phyloP scores from a whole-genome alignment of 805 yeast genomes.

The Hanseniaspora taiwanica region DNA sequence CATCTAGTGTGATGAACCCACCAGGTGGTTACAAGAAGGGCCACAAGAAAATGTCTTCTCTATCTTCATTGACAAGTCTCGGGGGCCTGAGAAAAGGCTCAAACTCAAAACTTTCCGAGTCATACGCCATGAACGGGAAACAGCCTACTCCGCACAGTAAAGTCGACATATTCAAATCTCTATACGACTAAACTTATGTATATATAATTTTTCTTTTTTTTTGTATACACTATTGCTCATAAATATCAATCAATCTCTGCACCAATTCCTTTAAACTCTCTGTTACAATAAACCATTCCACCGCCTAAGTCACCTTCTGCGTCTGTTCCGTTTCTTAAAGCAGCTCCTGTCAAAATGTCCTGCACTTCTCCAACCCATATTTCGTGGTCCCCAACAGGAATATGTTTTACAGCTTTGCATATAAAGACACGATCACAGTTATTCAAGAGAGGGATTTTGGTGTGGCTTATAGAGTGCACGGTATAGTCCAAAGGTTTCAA shows the following conservation, averaged over 20 bases:
- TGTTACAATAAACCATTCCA: conserved; percentile 52
- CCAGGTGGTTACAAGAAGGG: not conserved
- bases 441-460: conserved; percentile 36
- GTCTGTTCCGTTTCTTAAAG: conserved; percentile 1
- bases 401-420: conserved; percentile 38
- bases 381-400: conserved; percentile 72
- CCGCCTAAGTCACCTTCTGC: conserved; percentile 30
- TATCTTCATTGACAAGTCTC: conserved; percentile 4
- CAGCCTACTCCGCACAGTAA: not conserved
- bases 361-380: conserved; percentile 76
- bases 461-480: conserved; percentile 16
- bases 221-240: not conserved
- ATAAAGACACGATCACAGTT: conserved; percentile 48
- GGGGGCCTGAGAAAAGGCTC: not conserved
- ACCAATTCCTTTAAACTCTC: conserved; percentile 44
- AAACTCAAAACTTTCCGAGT: conserved; percentile 3
- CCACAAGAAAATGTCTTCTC: conserved; percentile 5
- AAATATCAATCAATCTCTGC: conserved; percentile 8
- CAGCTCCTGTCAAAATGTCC: conserved; percentile 30
- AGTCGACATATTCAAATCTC: conserved; percentile 2
- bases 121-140: conserved; percentile 1
- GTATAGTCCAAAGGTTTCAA: conserved; percentile 25
- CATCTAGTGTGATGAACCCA: not conserved
- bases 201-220: not conserved
- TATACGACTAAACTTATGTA: not conserved